These are phyloP conservation scores for Triticum urartu DNA, from an alignment of 176 grass and related monocot genomes.

Conservation along the genomic window DNA sequence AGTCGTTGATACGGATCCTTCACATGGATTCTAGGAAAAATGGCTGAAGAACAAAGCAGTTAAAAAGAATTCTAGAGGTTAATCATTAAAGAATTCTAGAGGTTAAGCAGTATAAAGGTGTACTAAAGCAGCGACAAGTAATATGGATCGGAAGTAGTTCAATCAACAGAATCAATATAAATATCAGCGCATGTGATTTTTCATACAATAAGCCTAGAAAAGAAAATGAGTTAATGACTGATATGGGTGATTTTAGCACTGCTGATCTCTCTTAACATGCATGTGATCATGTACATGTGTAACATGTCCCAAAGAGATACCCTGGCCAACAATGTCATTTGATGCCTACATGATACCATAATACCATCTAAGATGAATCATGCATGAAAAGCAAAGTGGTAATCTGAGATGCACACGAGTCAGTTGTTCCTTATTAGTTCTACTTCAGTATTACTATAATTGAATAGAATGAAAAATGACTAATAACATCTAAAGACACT, in stretches of 20 bases:
- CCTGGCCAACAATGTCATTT: background rate
- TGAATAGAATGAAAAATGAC: background rate
- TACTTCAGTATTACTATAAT: constrained; percentile 8
- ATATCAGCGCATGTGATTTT: background rate
- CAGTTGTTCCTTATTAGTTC: background rate
- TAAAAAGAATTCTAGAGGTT: constrained; percentile 1
- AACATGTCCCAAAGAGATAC: background rate
- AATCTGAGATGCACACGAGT: background rate
- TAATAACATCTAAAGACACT: constrained; percentile 15
- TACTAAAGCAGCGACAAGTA: too few relatives aligned
- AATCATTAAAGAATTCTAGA: constrained; percentile 23
- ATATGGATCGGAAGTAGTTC: background rate
- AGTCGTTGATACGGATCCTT: constrained; percentile 86
- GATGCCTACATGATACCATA: constrained; percentile 8
- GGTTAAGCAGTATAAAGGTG: too few relatives aligned
- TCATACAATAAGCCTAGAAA: background rate
- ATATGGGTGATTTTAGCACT: background rate
- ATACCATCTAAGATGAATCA: constrained; percentile 8
- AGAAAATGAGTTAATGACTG: background rate
- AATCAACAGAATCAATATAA: constrained; percentile 10
- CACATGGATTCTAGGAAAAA: constrained; percentile 84
- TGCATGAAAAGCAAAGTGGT: constrained; percentile 5
- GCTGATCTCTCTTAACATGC: background rate
- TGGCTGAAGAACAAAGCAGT: constrained; percentile 57
- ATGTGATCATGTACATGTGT: background rate